Percentiles rank a stretch among this genome's conserved stretches.
phyloP scores from a whole-genome alignment of 768 basidiomycete genomes.

The Rhodocollybia butyracea region DNA sequence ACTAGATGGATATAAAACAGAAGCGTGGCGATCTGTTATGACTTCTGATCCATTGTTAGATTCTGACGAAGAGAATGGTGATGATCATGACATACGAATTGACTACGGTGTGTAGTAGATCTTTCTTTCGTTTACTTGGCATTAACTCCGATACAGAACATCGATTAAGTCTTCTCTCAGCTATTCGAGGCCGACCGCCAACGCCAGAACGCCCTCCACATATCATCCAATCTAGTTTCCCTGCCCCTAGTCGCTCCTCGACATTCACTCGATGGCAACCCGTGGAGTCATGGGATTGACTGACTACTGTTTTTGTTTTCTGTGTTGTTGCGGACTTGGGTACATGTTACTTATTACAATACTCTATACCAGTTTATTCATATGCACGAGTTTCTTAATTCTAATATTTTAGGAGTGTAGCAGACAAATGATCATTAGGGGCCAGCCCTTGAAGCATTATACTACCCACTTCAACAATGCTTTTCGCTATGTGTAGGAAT shows the following conservation, averaged over 20 bases:
- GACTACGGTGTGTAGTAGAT: constrained; percentile 66
- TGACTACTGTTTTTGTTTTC: background rate
- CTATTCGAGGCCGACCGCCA: constrained; percentile 47
- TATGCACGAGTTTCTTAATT: background rate
- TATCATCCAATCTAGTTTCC: constrained; percentile 9
- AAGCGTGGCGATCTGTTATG: constrained; percentile 68
- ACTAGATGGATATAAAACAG: constrained; percentile 30
- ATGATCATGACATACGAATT: constrained; percentile 58
- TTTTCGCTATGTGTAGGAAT: background rate
- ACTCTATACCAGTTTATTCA: constrained; percentile 3
- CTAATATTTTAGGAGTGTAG: background rate
- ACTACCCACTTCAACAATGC: background rate
- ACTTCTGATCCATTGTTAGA: constrained; percentile 64
- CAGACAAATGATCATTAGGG: background rate
- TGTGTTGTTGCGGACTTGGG: background rate
- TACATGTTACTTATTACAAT: no score
- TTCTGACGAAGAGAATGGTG: constrained; percentile 69
- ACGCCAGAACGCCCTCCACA: constrained; percentile 35
- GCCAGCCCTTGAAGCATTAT: background rate
- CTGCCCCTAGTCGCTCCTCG: constrained; percentile 5
- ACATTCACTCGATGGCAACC: constrained; percentile 33
- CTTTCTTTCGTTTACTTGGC: background rate
- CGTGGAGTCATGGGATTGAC: constrained; percentile 31
- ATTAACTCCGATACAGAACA: constrained; percentile 31
- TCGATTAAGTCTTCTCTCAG: constrained; percentile 49